Evolutionary conservation across 495 filamentous ascomycete genomes (phyloP).

Genomic region (Hypoxylon crocopeplum): DNA sequence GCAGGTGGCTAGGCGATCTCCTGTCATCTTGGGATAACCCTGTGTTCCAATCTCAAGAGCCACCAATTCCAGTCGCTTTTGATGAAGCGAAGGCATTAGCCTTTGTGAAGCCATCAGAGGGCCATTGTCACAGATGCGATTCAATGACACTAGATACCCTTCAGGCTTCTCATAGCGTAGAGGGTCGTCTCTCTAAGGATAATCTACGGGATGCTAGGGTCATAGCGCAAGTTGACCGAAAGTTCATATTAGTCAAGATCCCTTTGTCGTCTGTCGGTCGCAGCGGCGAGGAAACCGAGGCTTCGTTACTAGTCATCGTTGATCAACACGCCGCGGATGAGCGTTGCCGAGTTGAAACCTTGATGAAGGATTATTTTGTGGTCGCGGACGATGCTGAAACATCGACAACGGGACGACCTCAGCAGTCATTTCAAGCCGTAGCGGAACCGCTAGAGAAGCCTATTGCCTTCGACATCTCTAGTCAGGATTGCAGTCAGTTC

Average conservation of each 20-base stretch:
- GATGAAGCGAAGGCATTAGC: constrained; percentile 34
- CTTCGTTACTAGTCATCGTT: constrained; percentile 70
- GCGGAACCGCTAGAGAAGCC: constrained; percentile 54
- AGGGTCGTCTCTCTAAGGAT: constrained; percentile 69
- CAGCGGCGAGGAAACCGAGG: background rate
- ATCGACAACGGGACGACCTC: constrained; percentile 11
- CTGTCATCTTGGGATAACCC: constrained; percentile 47
- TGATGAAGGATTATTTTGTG: constrained; percentile 57
- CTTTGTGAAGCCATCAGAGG: constrained; percentile 34
- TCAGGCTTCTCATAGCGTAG: constrained; percentile 30
- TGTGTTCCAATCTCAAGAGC: constrained; percentile 48
- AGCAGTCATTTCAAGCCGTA: constrained; percentile 11
- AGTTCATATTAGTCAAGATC: constrained; percentile 82
- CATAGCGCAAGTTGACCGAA: constrained; percentile 84
- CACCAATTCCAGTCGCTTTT: constrained; percentile 44
- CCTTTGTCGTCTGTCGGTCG: constrained; percentile 13
- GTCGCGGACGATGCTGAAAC: background rate
- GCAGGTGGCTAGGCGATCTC: constrained; percentile 49
- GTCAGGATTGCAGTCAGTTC: constrained; percentile 65
- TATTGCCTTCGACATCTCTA: constrained; percentile 66
- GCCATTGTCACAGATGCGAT: constrained; percentile 17
- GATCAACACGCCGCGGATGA: constrained; percentile 98
- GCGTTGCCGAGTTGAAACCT: constrained; percentile 76
- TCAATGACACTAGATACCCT: constrained; percentile 33
- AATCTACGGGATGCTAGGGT: constrained; percentile 68